A percentile compares a stretch with the other conserved stretches of the same genome.
Conservation (phyloP, 108 stramenopile genomes). For the Fragilaria crotonensis region DNA sequence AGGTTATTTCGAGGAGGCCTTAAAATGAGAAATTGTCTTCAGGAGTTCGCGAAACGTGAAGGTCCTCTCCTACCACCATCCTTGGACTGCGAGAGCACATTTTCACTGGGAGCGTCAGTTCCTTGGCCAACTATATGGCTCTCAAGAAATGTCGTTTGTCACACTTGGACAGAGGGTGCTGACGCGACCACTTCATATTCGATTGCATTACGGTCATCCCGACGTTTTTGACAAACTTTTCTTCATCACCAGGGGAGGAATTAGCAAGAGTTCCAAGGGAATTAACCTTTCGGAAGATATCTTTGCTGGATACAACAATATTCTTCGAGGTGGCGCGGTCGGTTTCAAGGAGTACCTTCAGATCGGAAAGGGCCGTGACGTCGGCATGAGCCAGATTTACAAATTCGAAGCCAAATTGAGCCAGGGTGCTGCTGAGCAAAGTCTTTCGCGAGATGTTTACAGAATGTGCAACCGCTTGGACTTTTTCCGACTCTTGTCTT, state of each 20-base stretch:
- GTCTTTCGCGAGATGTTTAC: conserved; percentile 93
- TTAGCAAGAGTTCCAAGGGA: conserved; percentile 95
- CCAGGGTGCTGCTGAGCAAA: conserved; percentile 98
- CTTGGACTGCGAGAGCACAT: conserved; percentile 97
- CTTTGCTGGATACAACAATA: conserved; percentile 96
- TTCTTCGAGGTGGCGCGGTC: conserved; percentile 88
- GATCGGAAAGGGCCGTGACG: conserved; percentile 98
- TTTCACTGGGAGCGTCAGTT: conserved; percentile 96
- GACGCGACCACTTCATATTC: conserved; percentile 86
- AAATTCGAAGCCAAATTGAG: conserved; percentile 99
- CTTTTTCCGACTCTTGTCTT: conserved; percentile 93
- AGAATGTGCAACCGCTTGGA: conserved; percentile 92
- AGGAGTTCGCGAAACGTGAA: conserved; percentile 90
- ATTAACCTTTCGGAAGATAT: conserved; percentile 99
- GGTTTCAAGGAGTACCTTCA: conserved; percentile 96
- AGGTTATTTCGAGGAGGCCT: conserved; percentile 96
- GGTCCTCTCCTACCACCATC: conserved; percentile 89
- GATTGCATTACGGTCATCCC: conserved; percentile 97
- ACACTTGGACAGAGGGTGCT: conserved; percentile 96
- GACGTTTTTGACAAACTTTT: conserved; percentile 98
- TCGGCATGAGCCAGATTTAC: conserved; percentile 99
- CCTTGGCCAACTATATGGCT: conserved; percentile 98
- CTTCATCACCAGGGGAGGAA: conserved; percentile 94
- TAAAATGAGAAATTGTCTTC: conserved; percentile 97
- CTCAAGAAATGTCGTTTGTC: conserved; percentile 94